These are phyloP conservation scores for Xanthoparmelia taractica DNA, from an alignment of 495 filamentous ascomycete genomes.

Conservation along the genomic window DNA sequence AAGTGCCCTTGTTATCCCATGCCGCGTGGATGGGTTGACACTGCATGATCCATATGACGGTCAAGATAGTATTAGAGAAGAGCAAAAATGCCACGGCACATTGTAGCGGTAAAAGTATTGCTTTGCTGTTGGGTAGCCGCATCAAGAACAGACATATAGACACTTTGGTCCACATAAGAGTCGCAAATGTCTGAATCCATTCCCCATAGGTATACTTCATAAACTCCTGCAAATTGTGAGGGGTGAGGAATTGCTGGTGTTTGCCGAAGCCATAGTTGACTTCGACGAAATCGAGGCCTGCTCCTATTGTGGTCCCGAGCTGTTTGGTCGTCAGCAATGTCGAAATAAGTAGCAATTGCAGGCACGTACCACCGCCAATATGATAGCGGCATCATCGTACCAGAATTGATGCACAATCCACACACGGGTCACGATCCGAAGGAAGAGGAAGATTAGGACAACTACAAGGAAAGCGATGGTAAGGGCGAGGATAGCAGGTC, in stretches of 20 bases:
- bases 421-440: slow-evolving; percentile 21
- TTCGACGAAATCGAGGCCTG: slow-evolving; percentile 23
- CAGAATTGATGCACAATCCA: slow-evolving; percentile 25
- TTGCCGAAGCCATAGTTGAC: slow-evolving; percentile 25
- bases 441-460: slow-evolving; percentile 20
- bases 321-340: slow-evolving; percentile 3
- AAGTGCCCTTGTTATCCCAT: slow-evolving; percentile 22
- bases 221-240: slow-evolving; percentile 19
- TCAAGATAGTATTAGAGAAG: slow-evolving; percentile 24
- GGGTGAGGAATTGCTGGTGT: slow-evolving; percentile 19
- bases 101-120: slow-evolving; percentile 13
- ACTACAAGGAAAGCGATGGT: slow-evolving; percentile 22
- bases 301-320: slow-evolving; percentile 24
- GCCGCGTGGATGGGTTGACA: slow-evolving; percentile 24
- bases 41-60: slow-evolving; percentile 23
- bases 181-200: slow-evolving; percentile 27
- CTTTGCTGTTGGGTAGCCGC: slow-evolving; percentile 19
- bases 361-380: slow-evolving; percentile 23
- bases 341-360: not conserved
- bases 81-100: slow-evolving; percentile 23
- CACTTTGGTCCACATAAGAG: slow-evolving; percentile 26
- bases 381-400: slow-evolving; percentile 25
- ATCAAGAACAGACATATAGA: slow-evolving; percentile 27
- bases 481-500: slow-evolving; percentile 20
- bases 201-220: slow-evolving; percentile 26